Conservation (phyloP, 2,329 filamentous ascomycete genomes). For the Mycosphaerella arachidis region DNA sequence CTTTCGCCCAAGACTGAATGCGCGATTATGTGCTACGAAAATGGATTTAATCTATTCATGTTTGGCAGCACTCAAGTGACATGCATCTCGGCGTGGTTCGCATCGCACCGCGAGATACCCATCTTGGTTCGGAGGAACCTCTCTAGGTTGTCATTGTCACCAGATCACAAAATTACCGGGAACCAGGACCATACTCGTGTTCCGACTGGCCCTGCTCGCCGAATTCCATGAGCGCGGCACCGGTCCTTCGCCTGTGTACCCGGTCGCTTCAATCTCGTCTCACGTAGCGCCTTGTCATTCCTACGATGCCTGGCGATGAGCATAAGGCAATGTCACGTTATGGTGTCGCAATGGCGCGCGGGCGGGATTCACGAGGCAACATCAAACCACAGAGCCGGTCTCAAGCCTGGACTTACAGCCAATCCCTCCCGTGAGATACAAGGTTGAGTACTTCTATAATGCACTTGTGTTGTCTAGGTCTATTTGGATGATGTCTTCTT, state of each 20-base stretch:
- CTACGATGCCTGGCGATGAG: conserved; percentile 15
- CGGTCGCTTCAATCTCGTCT: conserved; percentile 14
- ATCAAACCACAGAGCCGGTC: conserved; percentile 1
- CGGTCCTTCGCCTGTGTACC: conserved; percentile 12
- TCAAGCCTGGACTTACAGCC: conserved; percentile 5
- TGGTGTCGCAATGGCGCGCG: conserved; percentile 17
- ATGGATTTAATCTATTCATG: conserved; percentile 18
- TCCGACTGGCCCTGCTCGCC: conserved; percentile 17
- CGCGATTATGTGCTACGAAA: conserved; percentile 19
- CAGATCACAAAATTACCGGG: conserved; percentile 15
- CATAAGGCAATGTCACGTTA: conserved; percentile 15
- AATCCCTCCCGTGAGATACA: background rate
- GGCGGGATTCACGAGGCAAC: conserved; percentile 10
- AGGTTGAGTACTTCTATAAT: conserved; percentile 5
- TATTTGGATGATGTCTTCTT: conserved; percentile 2
- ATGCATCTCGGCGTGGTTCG: conserved; percentile 14
- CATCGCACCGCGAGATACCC: conserved; percentile 9
- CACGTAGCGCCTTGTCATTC: conserved; percentile 20
- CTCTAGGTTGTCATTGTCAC: conserved; percentile 16
- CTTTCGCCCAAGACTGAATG: conserved; percentile 14
- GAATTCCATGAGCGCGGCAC: conserved; percentile 16
- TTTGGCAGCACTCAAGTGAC: conserved; percentile 10
- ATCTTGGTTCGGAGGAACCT: conserved; percentile 23
- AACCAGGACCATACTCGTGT: conserved; percentile 14
- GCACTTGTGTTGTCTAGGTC: conserved; percentile 3